Evolutionary conservation across 192 early-diverging fungal species (phyloP).

Genomic region (Rhizophagus clarus): DNA sequence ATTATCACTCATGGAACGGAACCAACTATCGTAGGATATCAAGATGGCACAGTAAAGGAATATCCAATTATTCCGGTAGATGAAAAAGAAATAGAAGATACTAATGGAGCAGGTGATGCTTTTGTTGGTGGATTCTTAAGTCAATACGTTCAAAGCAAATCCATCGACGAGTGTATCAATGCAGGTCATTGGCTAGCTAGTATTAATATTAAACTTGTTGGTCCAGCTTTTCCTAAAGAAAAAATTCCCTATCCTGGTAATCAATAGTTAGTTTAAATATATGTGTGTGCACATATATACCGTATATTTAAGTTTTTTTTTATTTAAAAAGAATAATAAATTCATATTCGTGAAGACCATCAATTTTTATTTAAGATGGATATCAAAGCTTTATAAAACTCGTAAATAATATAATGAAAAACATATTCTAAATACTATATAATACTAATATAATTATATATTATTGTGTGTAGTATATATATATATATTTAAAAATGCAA

Average conservation of each 20-base stretch:
- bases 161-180: slow-evolving; percentile 66
- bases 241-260: slow-evolving; percentile 18
- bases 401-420: no score
- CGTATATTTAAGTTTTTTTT: no score
- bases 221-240: slow-evolving; percentile 68
- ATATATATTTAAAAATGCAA: no score
- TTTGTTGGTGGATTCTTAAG: slow-evolving; percentile 94
- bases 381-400: no score
- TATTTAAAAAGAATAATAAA: no score
- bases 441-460: no score
- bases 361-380: no score
- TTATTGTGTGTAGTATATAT: no score
- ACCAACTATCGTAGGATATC: slow-evolving; percentile 69
- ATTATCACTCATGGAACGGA: slow-evolving; percentile 91
- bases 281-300: no score
- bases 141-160: slow-evolving; percentile 73
- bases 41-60: slow-evolving; percentile 63
- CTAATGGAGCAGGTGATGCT: slow-evolving; percentile 98
- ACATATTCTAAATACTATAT: no score
- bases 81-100: slow-evolving; percentile 82
- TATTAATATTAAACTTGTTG: slow-evolving; percentile 79
- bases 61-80: slow-evolving; percentile 63
- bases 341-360: no score
- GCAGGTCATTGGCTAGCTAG: slow-evolving; percentile 93
- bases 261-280: no score